Evolutionary conservation across 108 stramenopile species (phyloP).

Genomic region (Bacterosira constricta): DNA sequence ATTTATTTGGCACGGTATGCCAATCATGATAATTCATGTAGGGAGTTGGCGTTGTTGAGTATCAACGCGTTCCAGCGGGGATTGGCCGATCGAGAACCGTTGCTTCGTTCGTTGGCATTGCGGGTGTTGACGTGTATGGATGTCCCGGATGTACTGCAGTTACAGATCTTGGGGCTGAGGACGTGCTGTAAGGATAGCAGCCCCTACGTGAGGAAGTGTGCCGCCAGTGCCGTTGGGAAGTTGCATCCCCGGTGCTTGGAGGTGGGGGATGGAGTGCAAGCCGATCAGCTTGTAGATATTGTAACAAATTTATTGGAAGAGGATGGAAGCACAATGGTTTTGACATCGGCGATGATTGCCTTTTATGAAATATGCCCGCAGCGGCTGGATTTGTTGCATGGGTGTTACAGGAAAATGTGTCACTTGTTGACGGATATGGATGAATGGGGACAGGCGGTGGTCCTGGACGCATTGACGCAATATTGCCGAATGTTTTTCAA

Average conservation of each 20-base stretch:
- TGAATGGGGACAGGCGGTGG: constrained; percentile 97
- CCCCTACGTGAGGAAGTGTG: constrained; percentile 98
- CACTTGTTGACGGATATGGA: constrained; percentile 98
- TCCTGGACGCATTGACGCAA: constrained; percentile 80
- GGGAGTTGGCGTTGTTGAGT: constrained; percentile 92
- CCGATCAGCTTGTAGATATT: constrained; percentile 61
- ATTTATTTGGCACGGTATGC: constrained; percentile 96
- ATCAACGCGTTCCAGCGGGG: constrained; percentile 99
- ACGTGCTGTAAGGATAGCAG: constrained; percentile 91
- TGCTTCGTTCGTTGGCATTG: constrained; percentile 95
- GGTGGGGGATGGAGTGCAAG: constrained; percentile 50
- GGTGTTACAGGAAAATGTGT: constrained; percentile 94
- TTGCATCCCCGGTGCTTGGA: constrained; percentile 67
- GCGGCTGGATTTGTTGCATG: constrained; percentile 90
- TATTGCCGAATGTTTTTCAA: constrained; percentile 94
- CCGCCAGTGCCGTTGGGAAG: constrained; percentile 94
- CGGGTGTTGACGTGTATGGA: constrained; percentile 96
- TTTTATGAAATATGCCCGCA: constrained; percentile 94
- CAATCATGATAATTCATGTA: constrained; percentile 88
- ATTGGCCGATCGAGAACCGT: constrained; percentile 89
- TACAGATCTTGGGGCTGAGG: constrained; percentile 96
- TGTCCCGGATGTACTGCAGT: constrained; percentile 96
- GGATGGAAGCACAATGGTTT: constrained; percentile 94
- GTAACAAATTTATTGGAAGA: constrained; percentile 64
- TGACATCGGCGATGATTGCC: constrained; percentile 90